Conservation (phyloP, 345 rosid genomes). For the Psidium guajava region DNA sequence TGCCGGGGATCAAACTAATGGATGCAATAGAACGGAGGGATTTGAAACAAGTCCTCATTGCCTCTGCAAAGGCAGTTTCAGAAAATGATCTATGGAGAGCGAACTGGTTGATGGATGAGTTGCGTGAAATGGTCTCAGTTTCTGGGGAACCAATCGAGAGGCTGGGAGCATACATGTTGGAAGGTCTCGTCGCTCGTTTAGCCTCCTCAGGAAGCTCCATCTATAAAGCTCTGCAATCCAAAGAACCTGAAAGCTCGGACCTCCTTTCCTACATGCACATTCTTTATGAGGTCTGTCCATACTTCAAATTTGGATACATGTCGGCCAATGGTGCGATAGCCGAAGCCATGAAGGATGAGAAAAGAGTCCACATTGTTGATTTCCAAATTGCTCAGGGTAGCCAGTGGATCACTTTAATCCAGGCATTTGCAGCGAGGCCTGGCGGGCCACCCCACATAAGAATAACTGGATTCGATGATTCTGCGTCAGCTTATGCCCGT, state of each 20-base stretch:
- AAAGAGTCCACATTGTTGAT: slow-evolving; percentile 72
- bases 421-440: slow-evolving; percentile 90
- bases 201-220: slow-evolving; percentile 79
- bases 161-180: slow-evolving; percentile 86
- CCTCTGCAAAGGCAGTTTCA: slow-evolving; percentile 69
- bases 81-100: slow-evolving; percentile 62
- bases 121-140: slow-evolving; percentile 75
- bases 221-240: slow-evolving; percentile 53
- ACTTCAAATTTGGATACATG: slow-evolving; percentile 90
- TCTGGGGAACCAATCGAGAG: slow-evolving; percentile 91
- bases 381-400: slow-evolving; percentile 88
- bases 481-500: slow-evolving; percentile 78
- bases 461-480: slow-evolving; percentile 69
- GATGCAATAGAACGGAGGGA: slow-evolving; percentile 50
- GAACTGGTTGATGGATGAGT: slow-evolving; percentile 52
- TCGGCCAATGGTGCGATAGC: slow-evolving; percentile 96
- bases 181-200: slow-evolving; percentile 82
- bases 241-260: slow-evolving; percentile 61
- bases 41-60: slow-evolving; percentile 50
- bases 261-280: slow-evolving; percentile 68
- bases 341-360: slow-evolving; percentile 87
- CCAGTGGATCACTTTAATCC: slow-evolving; percentile 86
- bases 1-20: slow-evolving; percentile 24
- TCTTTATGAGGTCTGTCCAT: slow-evolving; percentile 84
- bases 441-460: slow-evolving; percentile 81